Evolutionary conservation across 768 basidiomycete species (phyloP).

Genomic region (Rhodosporidiobolus sp.): DNA sequence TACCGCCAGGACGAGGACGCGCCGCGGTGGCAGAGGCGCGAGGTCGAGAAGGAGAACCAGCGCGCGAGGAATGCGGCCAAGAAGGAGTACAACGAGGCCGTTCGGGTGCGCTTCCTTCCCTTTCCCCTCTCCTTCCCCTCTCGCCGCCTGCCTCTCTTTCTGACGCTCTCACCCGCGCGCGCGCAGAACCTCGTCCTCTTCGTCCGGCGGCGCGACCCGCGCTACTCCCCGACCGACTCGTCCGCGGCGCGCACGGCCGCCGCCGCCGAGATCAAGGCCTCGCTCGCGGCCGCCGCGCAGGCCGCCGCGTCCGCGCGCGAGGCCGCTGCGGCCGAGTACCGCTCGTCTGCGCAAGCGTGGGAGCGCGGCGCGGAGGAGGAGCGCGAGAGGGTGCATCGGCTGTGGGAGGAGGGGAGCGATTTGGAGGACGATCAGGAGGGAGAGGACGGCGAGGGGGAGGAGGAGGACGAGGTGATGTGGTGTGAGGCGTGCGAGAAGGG

Average conservation of each 20-base stretch:
- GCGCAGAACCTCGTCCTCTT: slow-evolving; percentile 74
- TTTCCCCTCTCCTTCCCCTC: slow-evolving; percentile 55
- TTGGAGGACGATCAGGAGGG: slow-evolving; percentile 88
- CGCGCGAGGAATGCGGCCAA: slow-evolving; percentile 81
- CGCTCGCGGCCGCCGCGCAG: slow-evolving; percentile 47
- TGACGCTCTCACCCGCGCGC: too few species aligned
- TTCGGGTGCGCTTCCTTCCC: slow-evolving; percentile 62
- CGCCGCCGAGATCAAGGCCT: slow-evolving; percentile 47
- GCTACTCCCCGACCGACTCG: slow-evolving; percentile 50
- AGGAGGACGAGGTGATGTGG: slow-evolving; percentile 64
- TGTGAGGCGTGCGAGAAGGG: slow-evolving; percentile 90
- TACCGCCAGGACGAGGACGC: slow-evolving; percentile 82
- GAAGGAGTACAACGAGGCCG: slow-evolving; percentile 86
- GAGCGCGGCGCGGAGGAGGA: slow-evolving; percentile 58
- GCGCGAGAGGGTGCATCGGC: slow-evolving; percentile 42
- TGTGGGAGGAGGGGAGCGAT: slow-evolving; percentile 48
- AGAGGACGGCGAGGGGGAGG: slow-evolving; percentile 42
- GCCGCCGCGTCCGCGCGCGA: slow-evolving; percentile 56
- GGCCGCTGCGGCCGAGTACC: slow-evolving; percentile 43
- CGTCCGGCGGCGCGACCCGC: slow-evolving; percentile 41
- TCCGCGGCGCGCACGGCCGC: slow-evolving; percentile 38
- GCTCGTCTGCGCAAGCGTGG: slow-evolving; percentile 68
- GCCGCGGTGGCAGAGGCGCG: slow-evolving; percentile 76
- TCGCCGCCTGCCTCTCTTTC: slow-evolving; percentile 59
- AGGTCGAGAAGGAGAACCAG: slow-evolving; percentile 96